Percentiles rank a stretch among this genome's conserved stretches.
Conservation (phyloP, 495 filamentous ascomycete species). For the Penicillium taxi region DNA sequence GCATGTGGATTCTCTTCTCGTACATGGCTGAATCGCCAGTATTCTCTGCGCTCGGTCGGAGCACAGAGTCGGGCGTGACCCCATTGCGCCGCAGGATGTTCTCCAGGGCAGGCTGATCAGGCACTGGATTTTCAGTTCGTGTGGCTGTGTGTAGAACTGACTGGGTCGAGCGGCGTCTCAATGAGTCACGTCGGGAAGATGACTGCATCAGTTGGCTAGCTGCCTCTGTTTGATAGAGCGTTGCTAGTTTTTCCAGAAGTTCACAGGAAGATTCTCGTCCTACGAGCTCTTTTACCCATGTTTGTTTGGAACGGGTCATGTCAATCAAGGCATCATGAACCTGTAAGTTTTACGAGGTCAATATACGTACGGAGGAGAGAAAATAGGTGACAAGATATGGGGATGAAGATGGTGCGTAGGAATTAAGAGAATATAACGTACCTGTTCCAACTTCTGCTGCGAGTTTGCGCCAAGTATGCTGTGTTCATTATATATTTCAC, state of each 20-base stretch:
- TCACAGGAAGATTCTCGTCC: constrained; percentile 33
- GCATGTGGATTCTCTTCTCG: constrained; percentile 26
- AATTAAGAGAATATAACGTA: constrained; percentile 15
- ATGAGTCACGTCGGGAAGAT: constrained; percentile 23
- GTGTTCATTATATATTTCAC: constrained; percentile 28
- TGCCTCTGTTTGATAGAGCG: constrained; percentile 28
- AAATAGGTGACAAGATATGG: too few relatives aligned
- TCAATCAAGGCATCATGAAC: constrained; percentile 26
- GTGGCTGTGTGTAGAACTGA: constrained; percentile 12
- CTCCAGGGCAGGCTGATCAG: constrained; percentile 25
- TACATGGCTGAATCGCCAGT: constrained; percentile 16
- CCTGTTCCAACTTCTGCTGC: constrained; percentile 30
- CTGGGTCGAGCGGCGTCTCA: constrained; percentile 24
- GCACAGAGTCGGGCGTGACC: constrained; percentile 24
- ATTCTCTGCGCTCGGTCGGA: constrained; percentile 18
- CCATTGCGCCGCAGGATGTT: constrained; percentile 34
- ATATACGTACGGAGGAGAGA: neutral
- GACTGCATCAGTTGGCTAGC: constrained; percentile 17
- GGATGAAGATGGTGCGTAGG: too few relatives aligned
- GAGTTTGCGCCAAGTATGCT: constrained; percentile 23
- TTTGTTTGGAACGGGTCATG: constrained; percentile 30
- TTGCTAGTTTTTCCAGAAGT: constrained; percentile 26
- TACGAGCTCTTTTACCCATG: constrained; percentile 21
- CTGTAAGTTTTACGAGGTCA: constrained; percentile 14
- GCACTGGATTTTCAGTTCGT: constrained; percentile 6